A percentile compares a stretch with the other conserved stretches of the same genome.
Conservation (phyloP, 495 filamentous ascomycete genomes). For the Aspergillus affinis region DNA sequence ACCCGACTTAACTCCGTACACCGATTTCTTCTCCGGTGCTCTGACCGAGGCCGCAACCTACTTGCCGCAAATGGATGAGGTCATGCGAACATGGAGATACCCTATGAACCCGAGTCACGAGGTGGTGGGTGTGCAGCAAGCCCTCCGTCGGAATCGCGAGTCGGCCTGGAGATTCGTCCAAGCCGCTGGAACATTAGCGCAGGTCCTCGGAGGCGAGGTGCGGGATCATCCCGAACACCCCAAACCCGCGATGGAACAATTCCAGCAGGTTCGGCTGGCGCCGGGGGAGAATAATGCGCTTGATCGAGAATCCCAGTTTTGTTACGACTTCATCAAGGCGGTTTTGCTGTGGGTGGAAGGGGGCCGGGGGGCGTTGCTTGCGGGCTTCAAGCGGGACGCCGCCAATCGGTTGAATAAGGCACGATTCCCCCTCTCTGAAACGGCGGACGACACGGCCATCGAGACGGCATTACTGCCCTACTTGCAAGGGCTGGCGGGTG, state of each 20-base stretch:
- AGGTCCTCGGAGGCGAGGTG: slow-evolving; percentile 51
- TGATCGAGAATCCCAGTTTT: slow-evolving; percentile 47
- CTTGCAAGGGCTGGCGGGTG: slow-evolving; percentile 48
- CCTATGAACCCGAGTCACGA: slow-evolving; percentile 55
- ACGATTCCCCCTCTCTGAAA: slow-evolving; percentile 53
- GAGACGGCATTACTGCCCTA: slow-evolving; percentile 60
- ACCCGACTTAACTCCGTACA: slow-evolving; percentile 33
- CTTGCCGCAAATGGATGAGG: slow-evolving; percentile 56
- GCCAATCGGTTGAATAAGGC: slow-evolving; percentile 32
- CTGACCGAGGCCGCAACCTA: slow-evolving; percentile 49
- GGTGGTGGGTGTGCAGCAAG: slow-evolving; percentile 54
- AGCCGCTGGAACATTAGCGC: slow-evolving; percentile 61
- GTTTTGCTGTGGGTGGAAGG: slow-evolving; percentile 63
- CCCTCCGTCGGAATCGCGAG: slow-evolving; percentile 57
- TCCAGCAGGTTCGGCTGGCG: slow-evolving; percentile 45
- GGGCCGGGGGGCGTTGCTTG: slow-evolving; percentile 50
- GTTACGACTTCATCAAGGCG: slow-evolving; percentile 66
- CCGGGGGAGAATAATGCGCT: slow-evolving; percentile 47
- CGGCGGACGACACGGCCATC: slow-evolving; percentile 51
- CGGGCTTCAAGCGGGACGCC: slow-evolving; percentile 52
- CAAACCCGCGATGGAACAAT: slow-evolving; percentile 33
- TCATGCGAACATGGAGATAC: slow-evolving; percentile 58
- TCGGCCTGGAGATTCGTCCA: slow-evolving; percentile 65
- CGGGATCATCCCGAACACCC: slow-evolving; percentile 30
- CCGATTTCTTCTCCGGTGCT: slow-evolving; percentile 44